Evolutionary conservation across 768 basidiomycete species (phyloP), one percentile per base, ranked within the genome.

Genomic region (Termitomyces sp.): DNA sequence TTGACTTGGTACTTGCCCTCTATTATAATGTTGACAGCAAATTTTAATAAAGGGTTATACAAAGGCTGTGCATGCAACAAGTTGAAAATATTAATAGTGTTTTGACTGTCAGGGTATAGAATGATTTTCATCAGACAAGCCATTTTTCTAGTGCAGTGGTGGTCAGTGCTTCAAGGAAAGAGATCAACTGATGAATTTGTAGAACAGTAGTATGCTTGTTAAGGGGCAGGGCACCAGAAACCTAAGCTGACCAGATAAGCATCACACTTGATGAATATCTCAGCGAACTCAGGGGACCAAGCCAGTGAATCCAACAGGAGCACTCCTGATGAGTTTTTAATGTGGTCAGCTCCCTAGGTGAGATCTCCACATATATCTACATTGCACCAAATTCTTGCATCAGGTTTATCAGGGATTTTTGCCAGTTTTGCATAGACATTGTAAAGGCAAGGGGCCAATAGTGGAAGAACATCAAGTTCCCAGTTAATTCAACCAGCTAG

Each of bases 291-390:
- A 1, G 9, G 4, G 15, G 20, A 1, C 46, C 46, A 46, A 25
- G 46, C 46, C 1, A 3, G 20, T 3, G 46, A 25, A 1, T 68
- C 53, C 11, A 74, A 17, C 2, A 74, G 36, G 7, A 53, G 65
- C 2, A 77, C 57, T 0, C 74, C 72, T 3, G 9, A 1, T 4
- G 9, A 10, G 4, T 5, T 0, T 0, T 57, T 15, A 1, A 77
- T 20, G 45, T 71, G 69, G 9, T 63, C 43, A 0, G 42, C 60
- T 1, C 77, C 59, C 78, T 78, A 81, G 0, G 0, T 5, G 15
- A 77, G 63, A 0, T 49, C 57, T 0, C 36, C 3, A 4, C 10
- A 0, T 4, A 46, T 46, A 10, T 25, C 46, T 11, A 1, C 29
- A 40, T 73, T 78, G 38, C 76, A 40, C 42, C 62, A 72, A 10